Evolutionary conservation across 805 yeast species (phyloP).

Genomic region (Kuraishia hungarica): DNA sequence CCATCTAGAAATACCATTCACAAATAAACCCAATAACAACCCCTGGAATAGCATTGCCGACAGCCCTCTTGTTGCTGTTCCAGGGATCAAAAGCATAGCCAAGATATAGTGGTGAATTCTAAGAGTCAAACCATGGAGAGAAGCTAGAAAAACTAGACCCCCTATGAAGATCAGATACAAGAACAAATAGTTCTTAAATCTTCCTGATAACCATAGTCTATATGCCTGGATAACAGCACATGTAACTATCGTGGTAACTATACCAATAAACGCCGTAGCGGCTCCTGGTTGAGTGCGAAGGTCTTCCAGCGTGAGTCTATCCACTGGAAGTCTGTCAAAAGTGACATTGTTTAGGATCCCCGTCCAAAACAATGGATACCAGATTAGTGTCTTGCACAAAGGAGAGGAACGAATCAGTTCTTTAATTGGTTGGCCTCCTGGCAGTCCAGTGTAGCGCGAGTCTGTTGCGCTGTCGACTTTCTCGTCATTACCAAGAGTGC

Average conservation of each 20-base stretch:
- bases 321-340: constrained; percentile 83
- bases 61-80: constrained; percentile 67
- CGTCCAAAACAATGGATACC: constrained; percentile 81
- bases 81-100: constrained; percentile 73
- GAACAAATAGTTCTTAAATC: constrained; percentile 48
- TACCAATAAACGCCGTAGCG: constrained; percentile 45
- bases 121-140: constrained; percentile 59
- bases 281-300: constrained; percentile 74
- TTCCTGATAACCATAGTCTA: constrained; percentile 71
- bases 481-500: constrained; percentile 33
- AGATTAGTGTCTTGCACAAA: constrained; percentile 37
- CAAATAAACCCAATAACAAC: constrained; percentile 65
- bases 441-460: not conserved
- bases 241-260: constrained; percentile 35
- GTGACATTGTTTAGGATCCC: constrained; percentile 83
- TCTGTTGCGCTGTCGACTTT: not conserved
- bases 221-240: constrained; percentile 71
- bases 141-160: constrained; percentile 34
- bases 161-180: constrained; percentile 40
- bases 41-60: constrained; percentile 79
- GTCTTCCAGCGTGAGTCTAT: constrained; percentile 68
- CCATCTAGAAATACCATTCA: constrained; percentile 89
- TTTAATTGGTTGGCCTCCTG: not conserved
- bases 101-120: constrained; percentile 76
- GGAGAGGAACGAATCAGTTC: constrained; percentile 22